A percentile compares a stretch with the other conserved stretches of the same genome.
These are phyloP conservation scores for Conticribra guillardii DNA, from an alignment of 108 stramenopile species.

Conservation along the genomic window DNA sequence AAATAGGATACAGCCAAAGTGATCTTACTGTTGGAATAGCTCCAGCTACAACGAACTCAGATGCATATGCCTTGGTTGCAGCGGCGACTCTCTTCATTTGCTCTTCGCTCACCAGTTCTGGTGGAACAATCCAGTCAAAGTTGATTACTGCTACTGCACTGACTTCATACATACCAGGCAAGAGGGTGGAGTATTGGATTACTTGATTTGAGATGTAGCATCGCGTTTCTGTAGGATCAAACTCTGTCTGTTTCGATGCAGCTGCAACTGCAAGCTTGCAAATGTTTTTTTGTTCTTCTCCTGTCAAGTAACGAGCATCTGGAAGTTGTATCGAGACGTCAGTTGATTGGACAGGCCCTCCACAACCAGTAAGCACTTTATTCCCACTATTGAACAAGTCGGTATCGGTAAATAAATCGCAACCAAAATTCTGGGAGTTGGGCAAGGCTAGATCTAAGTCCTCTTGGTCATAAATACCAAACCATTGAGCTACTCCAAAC, in stretches of 20 bases:
- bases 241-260: conserved; percentile 5
- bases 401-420: conserved; percentile 28
- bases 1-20: conserved; percentile 15
- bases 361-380: conserved; percentile 24
- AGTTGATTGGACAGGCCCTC: conserved; percentile 17
- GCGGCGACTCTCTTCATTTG: conserved; percentile 16
- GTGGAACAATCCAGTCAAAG: conserved; percentile 29
- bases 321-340: conserved; percentile 11
- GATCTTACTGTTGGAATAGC: conserved; percentile 28
- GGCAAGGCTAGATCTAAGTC: conserved; percentile 46
- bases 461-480: conserved; percentile 40
- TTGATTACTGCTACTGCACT: conserved; percentile 21
- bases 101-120: neutral
- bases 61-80: conserved; percentile 17
- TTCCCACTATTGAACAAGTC: conserved; percentile 31
- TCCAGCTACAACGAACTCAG: conserved; percentile 19
- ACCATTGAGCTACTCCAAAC: conserved; percentile 61
- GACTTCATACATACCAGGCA: conserved; percentile 19
- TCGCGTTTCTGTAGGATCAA: conserved; percentile 16
- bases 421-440: conserved; percentile 37
- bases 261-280: conserved; percentile 32
- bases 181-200: conserved; percentile 7
- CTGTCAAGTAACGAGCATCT: conserved; percentile 33
- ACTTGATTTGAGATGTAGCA: conserved; percentile 33
- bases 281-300: conserved; percentile 43